Evolutionary conservation across 2,329 filamentous ascomycete species (phyloP).

Genomic region (Aspergillus sp.): DNA sequence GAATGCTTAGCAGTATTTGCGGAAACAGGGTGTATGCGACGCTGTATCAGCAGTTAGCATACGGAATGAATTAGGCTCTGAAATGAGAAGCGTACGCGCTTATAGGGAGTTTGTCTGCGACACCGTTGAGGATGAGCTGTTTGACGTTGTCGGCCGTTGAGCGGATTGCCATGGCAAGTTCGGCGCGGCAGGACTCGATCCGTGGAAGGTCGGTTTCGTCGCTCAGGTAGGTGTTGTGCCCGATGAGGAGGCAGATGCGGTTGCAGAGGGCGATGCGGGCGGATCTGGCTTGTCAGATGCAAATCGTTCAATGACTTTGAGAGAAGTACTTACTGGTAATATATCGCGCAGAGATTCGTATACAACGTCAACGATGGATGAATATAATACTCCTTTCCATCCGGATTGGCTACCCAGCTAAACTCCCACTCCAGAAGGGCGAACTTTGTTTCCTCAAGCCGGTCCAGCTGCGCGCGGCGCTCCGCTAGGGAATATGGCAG

Average conservation of each 20-base stretch:
- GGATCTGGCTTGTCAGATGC: conserved; percentile 8
- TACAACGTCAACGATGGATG: conserved; percentile 20
- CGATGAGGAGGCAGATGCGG: conserved; percentile 18
- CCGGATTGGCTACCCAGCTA: conserved; percentile 18
- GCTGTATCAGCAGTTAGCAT: not conserved
- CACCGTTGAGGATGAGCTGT: conserved; percentile 18
- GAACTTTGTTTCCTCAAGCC: conserved; percentile 18
- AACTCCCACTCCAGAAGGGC: conserved; percentile 20
- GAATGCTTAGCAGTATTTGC: conserved; percentile 21
- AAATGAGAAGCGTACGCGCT: conserved; percentile 17
- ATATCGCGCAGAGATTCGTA: conserved; percentile 19
- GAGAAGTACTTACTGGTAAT: conserved; percentile 18
- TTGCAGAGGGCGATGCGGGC: conserved; percentile 23
- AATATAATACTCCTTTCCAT: conserved; percentile 19
- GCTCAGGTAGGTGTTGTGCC: conserved; percentile 1
- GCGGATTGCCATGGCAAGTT: conserved; percentile 14
- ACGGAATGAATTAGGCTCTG: no score
- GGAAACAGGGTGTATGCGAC: conserved; percentile 20
- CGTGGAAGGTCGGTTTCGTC: conserved; percentile 12
- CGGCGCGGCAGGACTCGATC: conserved; percentile 18
- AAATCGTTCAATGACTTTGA: no score
- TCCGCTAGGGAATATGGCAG: conserved; percentile 8
- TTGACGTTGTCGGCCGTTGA: conserved; percentile 22
- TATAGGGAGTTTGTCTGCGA: conserved; percentile 22
- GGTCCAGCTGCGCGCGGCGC: conserved; percentile 4